phyloP scores from a whole-genome alignment of 768 basidiomycete genomes.

The Sutorius australiensis region DNA sequence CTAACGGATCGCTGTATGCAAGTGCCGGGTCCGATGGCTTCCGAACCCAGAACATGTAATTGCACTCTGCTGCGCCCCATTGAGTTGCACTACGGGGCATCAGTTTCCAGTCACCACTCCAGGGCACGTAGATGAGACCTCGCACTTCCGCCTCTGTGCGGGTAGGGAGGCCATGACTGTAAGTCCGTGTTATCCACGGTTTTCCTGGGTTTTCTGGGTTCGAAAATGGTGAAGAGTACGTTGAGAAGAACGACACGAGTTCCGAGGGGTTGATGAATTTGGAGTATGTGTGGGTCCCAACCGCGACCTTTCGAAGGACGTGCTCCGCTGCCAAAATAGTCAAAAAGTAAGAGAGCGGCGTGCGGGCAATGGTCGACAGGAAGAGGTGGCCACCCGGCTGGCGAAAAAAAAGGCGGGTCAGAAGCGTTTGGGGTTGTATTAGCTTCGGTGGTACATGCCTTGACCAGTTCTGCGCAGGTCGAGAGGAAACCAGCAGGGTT shows the following conservation, averaged over 20 bases:
- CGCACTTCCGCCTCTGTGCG: constrained; percentile 75
- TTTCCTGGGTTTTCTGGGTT: constrained; percentile 6
- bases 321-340: constrained; percentile 81
- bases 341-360: constrained; percentile 64
- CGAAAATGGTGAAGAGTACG: constrained; percentile 37
- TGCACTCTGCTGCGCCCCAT: constrained; percentile 54
- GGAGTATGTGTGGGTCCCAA: constrained; percentile 86
- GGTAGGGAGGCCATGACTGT: constrained; percentile 46
- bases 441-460: constrained; percentile 47
- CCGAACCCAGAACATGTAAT: constrained; percentile 87
- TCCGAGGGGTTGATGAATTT: constrained; percentile 90
- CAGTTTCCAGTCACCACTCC: constrained; percentile 66
- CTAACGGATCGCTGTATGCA: neutral
- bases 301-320: constrained; percentile 70
- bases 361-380: constrained; percentile 91
- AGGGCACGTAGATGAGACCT: constrained; percentile 73
- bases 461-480: constrained; percentile 79
- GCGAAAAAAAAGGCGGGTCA: constrained; percentile 2
- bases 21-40: constrained; percentile 41
- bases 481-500: constrained; percentile 82
- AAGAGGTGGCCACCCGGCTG: constrained; percentile 96
- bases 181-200: constrained; percentile 61
- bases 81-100: constrained; percentile 50
- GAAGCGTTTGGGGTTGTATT: neutral
- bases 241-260: constrained; percentile 76